Conservation (phyloP, 257 asterid genomes). For the Cinchona pubescens region DNA sequence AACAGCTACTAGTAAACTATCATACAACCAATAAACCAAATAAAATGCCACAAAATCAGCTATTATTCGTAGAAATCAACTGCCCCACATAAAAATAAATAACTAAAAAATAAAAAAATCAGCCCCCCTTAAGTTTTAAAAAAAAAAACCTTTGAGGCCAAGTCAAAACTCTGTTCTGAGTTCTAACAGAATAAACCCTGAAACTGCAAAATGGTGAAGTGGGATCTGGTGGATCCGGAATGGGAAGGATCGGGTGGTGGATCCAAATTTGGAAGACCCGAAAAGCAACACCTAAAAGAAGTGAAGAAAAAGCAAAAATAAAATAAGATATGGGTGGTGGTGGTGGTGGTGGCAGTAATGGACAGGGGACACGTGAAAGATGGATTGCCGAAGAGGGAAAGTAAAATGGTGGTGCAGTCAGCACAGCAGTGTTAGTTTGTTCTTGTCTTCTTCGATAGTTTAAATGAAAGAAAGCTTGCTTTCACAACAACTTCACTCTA, state of each 20-base stretch:
- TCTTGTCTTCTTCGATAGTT: slow-evolving; percentile 10
- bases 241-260: slow-evolving; percentile 20
- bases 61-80: background rate
- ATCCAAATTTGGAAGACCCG: slow-evolving; percentile 21
- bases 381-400: slow-evolving; percentile 38
- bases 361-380: slow-evolving; percentile 40
- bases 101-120: too few relatives aligned
- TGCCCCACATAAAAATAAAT: background rate
- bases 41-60: background rate
- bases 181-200: background rate
- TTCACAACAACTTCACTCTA: too few relatives aligned
- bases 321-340: too few relatives aligned
- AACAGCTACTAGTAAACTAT: background rate
- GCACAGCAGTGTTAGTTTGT: too few relatives aligned
- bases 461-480: slow-evolving; percentile 10
- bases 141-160: slow-evolving; percentile 9
- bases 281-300: slow-evolving; percentile 9
- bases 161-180: background rate
- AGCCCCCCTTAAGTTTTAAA: too few relatives aligned
- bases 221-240: slow-evolving; percentile 29
- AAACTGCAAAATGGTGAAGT: slow-evolving; percentile 2
- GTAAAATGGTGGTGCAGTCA: slow-evolving; percentile 32
- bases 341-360: slow-evolving; percentile 8
- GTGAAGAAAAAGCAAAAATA: slow-evolving; percentile 14
- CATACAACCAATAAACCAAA: background rate